Conservation (phyloP, 2,329 filamentous ascomycete genomes). For the Curvularia spicifera region DNA sequence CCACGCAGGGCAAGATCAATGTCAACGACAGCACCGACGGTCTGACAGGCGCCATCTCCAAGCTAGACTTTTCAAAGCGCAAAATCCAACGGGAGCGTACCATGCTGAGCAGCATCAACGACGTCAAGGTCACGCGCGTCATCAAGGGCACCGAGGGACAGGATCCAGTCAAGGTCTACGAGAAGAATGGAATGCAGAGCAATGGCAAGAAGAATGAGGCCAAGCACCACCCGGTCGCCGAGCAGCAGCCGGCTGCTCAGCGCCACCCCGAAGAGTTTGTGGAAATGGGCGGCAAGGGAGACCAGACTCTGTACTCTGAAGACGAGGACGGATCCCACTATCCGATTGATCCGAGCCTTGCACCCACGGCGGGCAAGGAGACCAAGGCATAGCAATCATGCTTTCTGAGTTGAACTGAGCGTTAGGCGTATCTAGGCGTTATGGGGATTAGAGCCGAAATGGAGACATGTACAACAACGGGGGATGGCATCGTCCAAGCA, state of each 20-base stretch:
- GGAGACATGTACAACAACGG: constrained; percentile 24
- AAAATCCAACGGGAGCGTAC: constrained; percentile 84
- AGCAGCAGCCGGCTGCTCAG: constrained; percentile 70
- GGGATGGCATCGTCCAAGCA: constrained; percentile 5
- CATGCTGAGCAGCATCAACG: constrained; percentile 80
- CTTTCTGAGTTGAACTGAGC: constrained; percentile 3
- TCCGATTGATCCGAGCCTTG: constrained; percentile 27
- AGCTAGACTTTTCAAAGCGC: constrained; percentile 82
- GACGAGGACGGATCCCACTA: constrained; percentile 61
- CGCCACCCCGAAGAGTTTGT: constrained; percentile 79
- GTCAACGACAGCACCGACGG: constrained; percentile 89
- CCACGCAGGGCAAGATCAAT: constrained; percentile 63
- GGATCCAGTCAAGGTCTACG: constrained; percentile 49
- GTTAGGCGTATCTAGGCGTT: constrained; percentile 19
- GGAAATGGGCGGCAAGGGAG: constrained; percentile 83
- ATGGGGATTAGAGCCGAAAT: constrained; percentile 24
- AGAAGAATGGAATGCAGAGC: constrained; percentile 45
- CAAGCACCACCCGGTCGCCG: constrained; percentile 47
- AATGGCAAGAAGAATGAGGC: constrained; percentile 29
- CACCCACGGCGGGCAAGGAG: constrained; percentile 13
- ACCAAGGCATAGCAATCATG: not conserved
- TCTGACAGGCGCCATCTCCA: constrained; percentile 82
- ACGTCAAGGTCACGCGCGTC: constrained; percentile 68
- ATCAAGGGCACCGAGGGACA: constrained; percentile 63
- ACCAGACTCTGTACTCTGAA: constrained; percentile 73